Evolutionary conservation across 2,329 filamentous ascomycete species (phyloP).

Genomic region (Beauveria scarabaeidicola): DNA sequence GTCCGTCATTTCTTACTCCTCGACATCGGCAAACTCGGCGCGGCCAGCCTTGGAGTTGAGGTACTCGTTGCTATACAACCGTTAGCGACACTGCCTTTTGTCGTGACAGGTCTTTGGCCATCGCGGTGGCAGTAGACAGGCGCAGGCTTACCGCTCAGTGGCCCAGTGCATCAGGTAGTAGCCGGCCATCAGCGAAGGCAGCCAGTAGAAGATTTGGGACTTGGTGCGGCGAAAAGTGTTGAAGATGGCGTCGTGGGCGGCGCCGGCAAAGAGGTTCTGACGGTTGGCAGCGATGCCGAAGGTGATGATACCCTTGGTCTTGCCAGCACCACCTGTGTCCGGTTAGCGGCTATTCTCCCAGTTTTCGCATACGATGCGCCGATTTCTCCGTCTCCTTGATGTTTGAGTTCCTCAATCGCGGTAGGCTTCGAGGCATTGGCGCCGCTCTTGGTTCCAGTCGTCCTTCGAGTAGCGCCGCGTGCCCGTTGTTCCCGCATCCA

Average conservation of each 20-base stretch:
- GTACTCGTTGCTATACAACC: slow-evolving; percentile 59
- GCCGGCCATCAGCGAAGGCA: slow-evolving; percentile 66
- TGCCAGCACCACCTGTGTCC: slow-evolving; percentile 39
- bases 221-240: slow-evolving; percentile 86
- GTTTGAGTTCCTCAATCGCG: background rate
- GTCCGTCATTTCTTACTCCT: slow-evolving; percentile 27
- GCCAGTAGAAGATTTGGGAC: slow-evolving; percentile 81
- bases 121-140: no score
- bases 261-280: slow-evolving; percentile 77
- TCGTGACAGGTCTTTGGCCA: background rate
- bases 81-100: slow-evolving; percentile 12
- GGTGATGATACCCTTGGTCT: slow-evolving; percentile 55
- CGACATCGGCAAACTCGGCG: slow-evolving; percentile 36
- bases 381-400: background rate
- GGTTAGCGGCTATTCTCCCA: slow-evolving; percentile 14
- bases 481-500: background rate
- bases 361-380: slow-evolving; percentile 15
- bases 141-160: slow-evolving; percentile 60
- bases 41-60: slow-evolving; percentile 72
- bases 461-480: background rate
- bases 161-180: slow-evolving; percentile 91
- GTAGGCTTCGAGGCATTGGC: background rate
- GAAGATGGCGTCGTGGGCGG: slow-evolving; percentile 77
- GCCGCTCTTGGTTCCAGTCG: background rate
- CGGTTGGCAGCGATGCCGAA: slow-evolving; percentile 82